Base-by-base conservation (phyloP, 495 filamentous ascomycete species). In the Daldinia concentrica region DNA sequence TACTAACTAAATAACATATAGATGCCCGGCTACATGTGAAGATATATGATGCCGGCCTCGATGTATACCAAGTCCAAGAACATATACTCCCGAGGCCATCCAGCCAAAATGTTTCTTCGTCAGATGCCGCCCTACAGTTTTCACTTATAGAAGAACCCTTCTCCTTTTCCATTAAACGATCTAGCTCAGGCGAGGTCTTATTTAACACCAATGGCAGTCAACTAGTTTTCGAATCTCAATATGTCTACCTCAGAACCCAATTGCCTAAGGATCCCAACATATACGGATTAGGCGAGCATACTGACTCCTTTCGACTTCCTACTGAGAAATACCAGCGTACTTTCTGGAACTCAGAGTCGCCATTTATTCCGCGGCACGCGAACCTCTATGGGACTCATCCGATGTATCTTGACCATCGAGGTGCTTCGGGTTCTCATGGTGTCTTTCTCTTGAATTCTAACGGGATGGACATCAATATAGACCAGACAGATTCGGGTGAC, bases 301-400 rank as follows among this genome's bases (percentile, higher is more conserved):
- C 86, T 6, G 90, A 95, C 72, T 82, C 88, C 19, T 86, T 95
- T 66, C 86, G 86, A 32, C 84, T 95, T 48, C 86, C 88, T 32
- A 92, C 87, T 0, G 86, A 83, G 19, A 86, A 91, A 76, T 94
- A 94, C 77, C 90, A 86, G 19, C 87, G 93, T 6, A 94, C 92
- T 0, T 74, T 97, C 11, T 96, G 92, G 93, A 88, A 85, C 39
- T 87, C 90, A 37, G 93, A 95, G 78, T 81, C 91, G 3, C 92
- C 90, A 68, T 83, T 81, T 14, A 80, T 74, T 6, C 80, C 80
- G 14, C 63, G 67, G 3, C 62, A 68, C 2, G 85, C 85, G 12
- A 97, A 97, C 72, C 80, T 95, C 24, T 96, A 97, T 72, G 92
- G 92, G 9, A 89, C 85, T 68, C 93, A 97, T 75, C 93, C 93